Evolutionary conservation across 2,329 filamentous ascomycete species (phyloP), one percentile per base, ranked within the genome.

Genomic region (Didymella arachidicola): DNA sequence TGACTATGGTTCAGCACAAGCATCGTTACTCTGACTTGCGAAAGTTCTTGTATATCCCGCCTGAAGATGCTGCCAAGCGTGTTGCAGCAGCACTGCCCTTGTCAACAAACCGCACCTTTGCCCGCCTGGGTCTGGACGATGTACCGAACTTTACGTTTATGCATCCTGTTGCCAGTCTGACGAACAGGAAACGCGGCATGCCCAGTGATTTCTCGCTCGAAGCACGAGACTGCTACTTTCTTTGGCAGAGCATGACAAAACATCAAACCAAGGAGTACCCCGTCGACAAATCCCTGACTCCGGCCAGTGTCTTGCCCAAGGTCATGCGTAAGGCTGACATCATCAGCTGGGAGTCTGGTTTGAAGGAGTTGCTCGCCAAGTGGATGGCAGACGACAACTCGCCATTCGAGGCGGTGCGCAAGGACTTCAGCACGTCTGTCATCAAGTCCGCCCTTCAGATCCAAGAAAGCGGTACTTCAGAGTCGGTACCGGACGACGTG

Each of bases 11-110:
- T 12, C 79, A 87, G 42, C 89, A 93, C 67, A 79, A 80, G 1
- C 83, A 87, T 34, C 82, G 91, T 46, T 93, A 93, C 74, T 93
- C 89, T 0, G 90, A 94, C 70, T 78, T 94, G 1, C 82, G 90
- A n/a, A 92, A 92, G 67, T 93, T 90, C 65, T 74, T 87, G 34
- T 92, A 90, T 72, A 73, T 80, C 0, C 82, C 87, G 34, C 2
- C 82, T 14, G 53, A 57, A 82, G 60, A 65, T 11, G 0, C 69
- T 76, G 38, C 56, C 66, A 1, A 83, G 83, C 48, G 57, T 25
- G 11, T 59, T n/a, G 47, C 62, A 30, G 65, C 70, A 0, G 89
- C 90, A 65, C 68, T 80, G 11, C 86, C 84, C 0, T 73, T 90
- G 1, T 54, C 72, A 0, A 65, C 72, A 3, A 63, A 68, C 18